Conservation (phyloP, 1,284 basidiomycete genomes). For the Gymnopus androsaceus region DNA sequence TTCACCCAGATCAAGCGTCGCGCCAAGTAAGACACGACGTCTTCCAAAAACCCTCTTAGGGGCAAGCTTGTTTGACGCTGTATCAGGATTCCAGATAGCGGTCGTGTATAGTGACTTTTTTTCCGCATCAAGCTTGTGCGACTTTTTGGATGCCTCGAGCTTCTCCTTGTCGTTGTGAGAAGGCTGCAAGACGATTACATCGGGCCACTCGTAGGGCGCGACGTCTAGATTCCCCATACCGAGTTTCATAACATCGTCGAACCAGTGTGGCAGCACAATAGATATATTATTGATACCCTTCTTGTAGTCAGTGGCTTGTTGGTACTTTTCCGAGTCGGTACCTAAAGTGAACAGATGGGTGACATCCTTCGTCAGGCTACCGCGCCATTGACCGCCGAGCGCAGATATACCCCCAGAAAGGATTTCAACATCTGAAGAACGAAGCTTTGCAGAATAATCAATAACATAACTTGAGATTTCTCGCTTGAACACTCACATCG, state of each 20-base stretch:
- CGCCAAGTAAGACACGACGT: constrained; percentile 60
- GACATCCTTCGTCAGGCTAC: constrained; percentile 76
- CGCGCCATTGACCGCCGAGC: constrained; percentile 82
- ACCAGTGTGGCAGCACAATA: constrained; percentile 80
- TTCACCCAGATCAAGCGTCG: constrained; percentile 52
- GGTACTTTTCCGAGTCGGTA: constrained; percentile 55
- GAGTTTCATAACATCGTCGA: constrained; percentile 75
- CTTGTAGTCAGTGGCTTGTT: constrained; percentile 61
- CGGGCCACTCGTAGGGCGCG: constrained; percentile 73
- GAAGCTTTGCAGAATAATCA: constrained; percentile 43
- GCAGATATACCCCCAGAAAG: constrained; percentile 71
- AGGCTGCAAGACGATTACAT: constrained; percentile 50
- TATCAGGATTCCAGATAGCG: constrained; percentile 26
- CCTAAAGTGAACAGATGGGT: constrained; percentile 79
- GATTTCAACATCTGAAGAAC: constrained; percentile 67
- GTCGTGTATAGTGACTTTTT: constrained; percentile 49
- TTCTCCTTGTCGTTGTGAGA: constrained; percentile 28
- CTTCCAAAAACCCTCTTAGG: constrained; percentile 45
- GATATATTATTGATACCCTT: constrained; percentile 27
- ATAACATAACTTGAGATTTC: neutral
- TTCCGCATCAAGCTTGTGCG: constrained; percentile 35
- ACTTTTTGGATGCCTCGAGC: constrained; percentile 22
- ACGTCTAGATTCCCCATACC: constrained; percentile 59
- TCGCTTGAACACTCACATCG: constrained; percentile 44
- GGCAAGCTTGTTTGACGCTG: constrained; percentile 24